Evolutionary conservation across 768 basidiomycete genomes (phyloP), one percentile per base, ranked within the genome.

Genomic region (Glaciozyma martinii): DNA sequence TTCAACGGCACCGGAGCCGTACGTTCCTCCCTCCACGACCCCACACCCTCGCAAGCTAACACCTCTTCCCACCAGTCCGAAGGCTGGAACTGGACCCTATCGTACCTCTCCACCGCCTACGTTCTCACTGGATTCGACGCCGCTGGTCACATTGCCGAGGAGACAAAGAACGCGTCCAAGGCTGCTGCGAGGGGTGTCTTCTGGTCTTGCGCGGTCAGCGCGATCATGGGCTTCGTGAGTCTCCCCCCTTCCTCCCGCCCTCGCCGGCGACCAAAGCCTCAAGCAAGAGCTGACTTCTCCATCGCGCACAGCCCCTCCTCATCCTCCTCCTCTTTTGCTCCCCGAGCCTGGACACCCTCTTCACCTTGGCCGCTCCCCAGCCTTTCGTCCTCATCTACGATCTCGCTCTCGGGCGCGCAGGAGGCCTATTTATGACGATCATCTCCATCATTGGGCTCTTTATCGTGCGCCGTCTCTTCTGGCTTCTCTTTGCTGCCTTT

Each of bases 61-160:
- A 2, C 37, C 12, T 8, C 37, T 13, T 40, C 37, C 15, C 37
- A 8, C 1, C 32, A 60, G 5, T 82, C 88, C 29, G 79, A 86
- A 10, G 89, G 82, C 7, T 93, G 90, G 92, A 93, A 93, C 72
- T 94, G 89, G 89, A 82, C 90, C 21, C 76, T 95, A 49, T 90
- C 87, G 5, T 89, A 89, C 79, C 80, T 93, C 27, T 91, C 89
- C 76, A 87, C 89, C 3, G 85, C 90, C 0, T 89, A 90, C 16
- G 89, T 87, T 0, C 78, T 94, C 78, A 90, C 87, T 7, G 92
- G 92, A 10, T 93, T 92, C 73, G 91, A 93, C 75, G 89, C 89
- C 16, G 62, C 64, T 0, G 68, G 62, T 60, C 89, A 91, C 66
- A 84, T 91, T 64, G 88, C 88, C 8, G 89, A 91, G 76, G 89